Evolutionary conservation across 345 rosid genomes (phyloP).

Genomic region (Gossypium stocksii): DNA sequence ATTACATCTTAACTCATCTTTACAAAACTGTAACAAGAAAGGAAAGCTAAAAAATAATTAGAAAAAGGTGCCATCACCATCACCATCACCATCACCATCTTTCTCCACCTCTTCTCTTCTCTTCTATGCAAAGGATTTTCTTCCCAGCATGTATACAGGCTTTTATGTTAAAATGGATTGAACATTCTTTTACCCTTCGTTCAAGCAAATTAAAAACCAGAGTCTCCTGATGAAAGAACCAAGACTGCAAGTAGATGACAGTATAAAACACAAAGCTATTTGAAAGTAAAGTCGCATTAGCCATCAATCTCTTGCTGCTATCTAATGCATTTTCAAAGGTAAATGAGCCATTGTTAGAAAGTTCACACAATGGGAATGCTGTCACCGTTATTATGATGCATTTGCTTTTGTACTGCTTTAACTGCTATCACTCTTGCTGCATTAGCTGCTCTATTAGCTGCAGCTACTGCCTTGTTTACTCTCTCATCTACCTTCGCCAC

Average conservation of each 20-base stretch:
- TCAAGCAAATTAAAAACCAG: neutral
- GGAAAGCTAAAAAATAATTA: neutral
- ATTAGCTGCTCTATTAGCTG: constrained; percentile 87
- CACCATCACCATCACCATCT: neutral
- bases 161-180: neutral
- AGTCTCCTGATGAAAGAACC: constrained; percentile 15
- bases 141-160: neutral
- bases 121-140: neutral
- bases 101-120: constrained; percentile 4
- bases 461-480: constrained; percentile 78
- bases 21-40: constrained; percentile 26
- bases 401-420: constrained; percentile 78
- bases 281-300: constrained; percentile 11
- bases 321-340: constrained; percentile 5
- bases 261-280: constrained; percentile 1
- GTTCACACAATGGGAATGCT: constrained; percentile 45
- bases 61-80: neutral
- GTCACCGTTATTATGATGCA: constrained; percentile 43
- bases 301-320: constrained; percentile 9
- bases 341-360: neutral
- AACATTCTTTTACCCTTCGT: neutral
- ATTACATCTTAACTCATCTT: constrained; percentile 27
- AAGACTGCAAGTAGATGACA: constrained; percentile 17
- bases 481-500: constrained; percentile 88
- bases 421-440: constrained; percentile 83